Percentiles rank a stretch among this genome's conserved stretches.
Evolutionary conservation across 2,329 filamentous ascomycete species (phyloP).

Genomic region (Alternaria sp.): DNA sequence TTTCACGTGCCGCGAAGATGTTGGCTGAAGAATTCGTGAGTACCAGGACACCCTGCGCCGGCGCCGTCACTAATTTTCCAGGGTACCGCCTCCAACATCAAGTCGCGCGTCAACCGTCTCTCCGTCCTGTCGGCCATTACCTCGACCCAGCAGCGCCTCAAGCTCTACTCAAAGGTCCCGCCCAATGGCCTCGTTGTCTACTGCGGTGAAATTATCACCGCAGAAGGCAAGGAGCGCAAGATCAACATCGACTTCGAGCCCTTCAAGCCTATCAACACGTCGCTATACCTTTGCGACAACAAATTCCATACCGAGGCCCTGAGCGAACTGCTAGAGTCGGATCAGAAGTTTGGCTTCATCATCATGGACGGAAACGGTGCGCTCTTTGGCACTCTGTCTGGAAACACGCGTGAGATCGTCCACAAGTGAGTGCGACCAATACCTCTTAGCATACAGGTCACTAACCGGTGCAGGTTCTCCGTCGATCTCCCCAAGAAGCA

Average conservation of each 20-base stretch:
- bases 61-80: conserved; percentile 45
- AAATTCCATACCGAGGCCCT: conserved; percentile 99
- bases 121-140: conserved; percentile 98
- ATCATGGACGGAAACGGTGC: conserved; percentile 99
- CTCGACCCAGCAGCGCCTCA: conserved; percentile 97
- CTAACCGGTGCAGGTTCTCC: conserved; percentile 64
- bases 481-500: conserved; percentile 99
- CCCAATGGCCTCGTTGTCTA: conserved; percentile 98
- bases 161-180: conserved; percentile 98
- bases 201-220: conserved; percentile 99
- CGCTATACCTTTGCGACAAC: conserved; percentile 99
- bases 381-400: conserved; percentile 93
- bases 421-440: conserved; percentile 68
- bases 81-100: conserved; percentile 99
- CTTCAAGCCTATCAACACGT: conserved; percentile 99
- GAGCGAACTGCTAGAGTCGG: conserved; percentile 95
- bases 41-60: conserved; percentile 20
- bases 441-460: not conserved
- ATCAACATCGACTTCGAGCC: conserved; percentile 99
- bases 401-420: conserved; percentile 94
- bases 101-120: conserved; percentile 97
- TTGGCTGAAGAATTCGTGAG: conserved; percentile 99
- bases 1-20: conserved; percentile 97
- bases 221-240: conserved; percentile 98
- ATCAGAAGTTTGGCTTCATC: conserved; percentile 99